Evolutionary conservation across 805 yeast species (phyloP).

Genomic region (Millerozyma acaciae): DNA sequence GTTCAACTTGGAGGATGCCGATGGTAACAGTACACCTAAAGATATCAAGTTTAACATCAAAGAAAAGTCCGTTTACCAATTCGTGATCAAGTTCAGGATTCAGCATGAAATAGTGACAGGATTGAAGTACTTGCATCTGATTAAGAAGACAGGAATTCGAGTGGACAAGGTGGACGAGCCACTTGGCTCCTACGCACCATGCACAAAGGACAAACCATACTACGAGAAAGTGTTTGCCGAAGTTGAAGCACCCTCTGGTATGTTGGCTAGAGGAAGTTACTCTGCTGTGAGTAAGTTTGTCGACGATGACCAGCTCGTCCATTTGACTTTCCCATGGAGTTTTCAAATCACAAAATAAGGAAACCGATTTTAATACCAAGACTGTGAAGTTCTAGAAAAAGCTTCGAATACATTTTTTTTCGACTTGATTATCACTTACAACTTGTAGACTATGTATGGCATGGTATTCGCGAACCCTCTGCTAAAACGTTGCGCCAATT

Average conservation of each 20-base stretch:
- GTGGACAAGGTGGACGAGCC: slow-evolving; percentile 86
- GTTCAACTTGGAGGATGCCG: slow-evolving; percentile 59
- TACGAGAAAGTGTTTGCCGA: slow-evolving; percentile 54
- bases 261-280: slow-evolving; percentile 83
- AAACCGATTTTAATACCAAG: not conserved
- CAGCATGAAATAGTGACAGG: slow-evolving; percentile 93
- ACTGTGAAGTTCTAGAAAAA: not conserved
- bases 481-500: too few relatives aligned
- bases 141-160: slow-evolving; percentile 83
- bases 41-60: slow-evolving; percentile 71
- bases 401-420: too few relatives aligned
- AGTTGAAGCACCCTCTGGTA: slow-evolving; percentile 89
- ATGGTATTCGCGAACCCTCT: too few relatives aligned
- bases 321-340: slow-evolving; percentile 78
- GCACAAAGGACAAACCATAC: slow-evolving; percentile 72
- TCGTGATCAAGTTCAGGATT: slow-evolving; percentile 72
- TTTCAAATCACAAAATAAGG: slow-evolving; percentile 69
- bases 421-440: too few relatives aligned
- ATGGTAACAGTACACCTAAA: slow-evolving; percentile 52
- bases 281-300: slow-evolving; percentile 76
- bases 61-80: slow-evolving; percentile 70
- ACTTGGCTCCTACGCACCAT: slow-evolving; percentile 88
- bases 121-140: slow-evolving; percentile 75
- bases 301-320: slow-evolving; percentile 79
- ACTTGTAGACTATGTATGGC: too few relatives aligned